Evolutionary conservation across 2,329 filamentous ascomycete species (phyloP).

Genomic region (Elsinoe batatas): DNA sequence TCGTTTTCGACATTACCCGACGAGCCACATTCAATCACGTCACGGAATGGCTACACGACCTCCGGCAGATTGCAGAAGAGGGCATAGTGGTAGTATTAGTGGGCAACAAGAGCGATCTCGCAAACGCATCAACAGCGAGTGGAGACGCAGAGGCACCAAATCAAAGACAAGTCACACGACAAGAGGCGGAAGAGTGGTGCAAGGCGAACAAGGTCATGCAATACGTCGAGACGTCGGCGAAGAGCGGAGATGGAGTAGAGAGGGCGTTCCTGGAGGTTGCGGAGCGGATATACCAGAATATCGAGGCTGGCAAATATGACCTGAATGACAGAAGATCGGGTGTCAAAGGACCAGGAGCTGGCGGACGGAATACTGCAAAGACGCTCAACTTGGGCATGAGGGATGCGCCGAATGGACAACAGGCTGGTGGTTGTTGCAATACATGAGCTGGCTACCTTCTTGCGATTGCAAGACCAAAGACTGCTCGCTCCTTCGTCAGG

Average conservation of each 20-base stretch:
- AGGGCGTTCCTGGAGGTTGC: slow-evolving; percentile 86
- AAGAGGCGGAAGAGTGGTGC: slow-evolving; percentile 89
- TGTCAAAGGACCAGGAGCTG: slow-evolving; percentile 61
- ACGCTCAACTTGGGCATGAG: slow-evolving; percentile 37
- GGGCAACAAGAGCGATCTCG: slow-evolving; percentile 87
- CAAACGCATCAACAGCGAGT: slow-evolving; percentile 36
- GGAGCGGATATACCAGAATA: slow-evolving; percentile 92
- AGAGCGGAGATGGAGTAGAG: slow-evolving; percentile 90
- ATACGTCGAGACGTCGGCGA: slow-evolving; percentile 94
- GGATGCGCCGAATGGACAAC: background rate
- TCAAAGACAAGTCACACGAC: slow-evolving; percentile 66
- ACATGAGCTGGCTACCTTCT: background rate
- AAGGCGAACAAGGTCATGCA: slow-evolving; percentile 73
- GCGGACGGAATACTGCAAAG: slow-evolving; percentile 32
- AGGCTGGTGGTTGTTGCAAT: background rate
- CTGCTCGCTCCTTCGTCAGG: no score
- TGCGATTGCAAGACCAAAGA: background rate
- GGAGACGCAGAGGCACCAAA: slow-evolving; percentile 33
- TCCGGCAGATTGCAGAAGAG: slow-evolving; percentile 89
- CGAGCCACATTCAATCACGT: slow-evolving; percentile 77
- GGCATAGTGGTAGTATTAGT: slow-evolving; percentile 92
- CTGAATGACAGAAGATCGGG: slow-evolving; percentile 85
- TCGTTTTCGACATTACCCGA: slow-evolving; percentile 91
- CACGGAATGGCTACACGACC: slow-evolving; percentile 86
- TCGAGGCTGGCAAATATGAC: slow-evolving; percentile 90